Conservation (phyloP, 352 stramenopile species). For the Phytophthora pisi region DNA sequence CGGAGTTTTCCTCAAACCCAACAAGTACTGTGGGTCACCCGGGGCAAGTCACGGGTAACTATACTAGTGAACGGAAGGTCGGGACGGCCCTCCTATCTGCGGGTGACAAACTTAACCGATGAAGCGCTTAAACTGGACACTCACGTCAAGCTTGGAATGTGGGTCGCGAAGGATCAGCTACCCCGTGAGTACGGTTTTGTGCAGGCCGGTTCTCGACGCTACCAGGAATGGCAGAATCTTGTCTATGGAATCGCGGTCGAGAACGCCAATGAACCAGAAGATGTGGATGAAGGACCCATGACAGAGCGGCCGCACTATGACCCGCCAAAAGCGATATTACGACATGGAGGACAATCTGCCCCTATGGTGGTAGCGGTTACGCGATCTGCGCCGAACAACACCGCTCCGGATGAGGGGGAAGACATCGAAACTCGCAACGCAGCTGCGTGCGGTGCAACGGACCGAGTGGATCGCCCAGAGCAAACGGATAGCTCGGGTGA, state of each 20-base stretch:
- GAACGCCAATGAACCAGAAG: not conserved
- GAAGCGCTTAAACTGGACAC: too few relatives aligned
- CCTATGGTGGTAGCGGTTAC: too few relatives aligned
- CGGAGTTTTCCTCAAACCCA: not conserved
- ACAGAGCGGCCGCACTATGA: not conserved
- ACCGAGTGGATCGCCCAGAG: too few relatives aligned
- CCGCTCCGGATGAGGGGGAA: too few relatives aligned
- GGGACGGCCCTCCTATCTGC: not conserved
- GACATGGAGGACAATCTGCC: too few relatives aligned
- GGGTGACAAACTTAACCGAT: too few relatives aligned
- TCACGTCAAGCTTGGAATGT: conserved; percentile 2
- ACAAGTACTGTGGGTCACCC: conserved; percentile 6
- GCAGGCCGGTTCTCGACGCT: not conserved
- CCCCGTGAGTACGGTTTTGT: conserved; percentile 18
- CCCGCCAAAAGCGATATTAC: not conserved
- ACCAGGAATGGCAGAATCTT: conserved; percentile 17
- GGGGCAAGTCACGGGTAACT: not conserved
- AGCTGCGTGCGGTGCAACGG: too few relatives aligned
- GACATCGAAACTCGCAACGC: too few relatives aligned
- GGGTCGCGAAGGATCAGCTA: not conserved
- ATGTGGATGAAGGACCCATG: not conserved
- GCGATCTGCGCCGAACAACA: too few relatives aligned
- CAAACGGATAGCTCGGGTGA: too few relatives aligned
- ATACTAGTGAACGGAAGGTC: not conserved
- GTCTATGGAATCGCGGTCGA: not conserved